Evolutionary conservation across 176 grass and related monocot species (phyloP).

Genomic region (Oryza coarctata): DNA sequence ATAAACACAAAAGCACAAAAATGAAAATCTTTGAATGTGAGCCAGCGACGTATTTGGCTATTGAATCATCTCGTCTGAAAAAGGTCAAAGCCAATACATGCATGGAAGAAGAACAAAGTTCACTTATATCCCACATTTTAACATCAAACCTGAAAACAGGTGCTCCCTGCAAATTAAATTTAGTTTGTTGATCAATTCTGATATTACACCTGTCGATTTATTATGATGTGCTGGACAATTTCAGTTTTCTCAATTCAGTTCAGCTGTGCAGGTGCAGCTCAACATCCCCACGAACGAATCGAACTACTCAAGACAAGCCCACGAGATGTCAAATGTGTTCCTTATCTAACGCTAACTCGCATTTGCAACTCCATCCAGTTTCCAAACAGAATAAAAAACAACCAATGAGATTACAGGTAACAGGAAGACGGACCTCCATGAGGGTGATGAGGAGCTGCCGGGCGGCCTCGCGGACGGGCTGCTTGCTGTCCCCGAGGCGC

Average conservation of each 20-base stretch:
- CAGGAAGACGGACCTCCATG: constrained; percentile 66
- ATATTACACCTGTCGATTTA: background rate
- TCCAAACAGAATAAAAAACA: background rate
- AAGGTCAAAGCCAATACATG: background rate
- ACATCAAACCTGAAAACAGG: background rate
- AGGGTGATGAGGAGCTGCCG: constrained; percentile 82
- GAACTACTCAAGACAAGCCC: background rate
- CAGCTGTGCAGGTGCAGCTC: constrained; percentile 17
- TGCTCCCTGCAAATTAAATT: background rate
- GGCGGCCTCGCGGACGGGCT: constrained; percentile 81
- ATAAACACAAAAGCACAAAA: background rate
- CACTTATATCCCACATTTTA: background rate
- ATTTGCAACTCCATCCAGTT: background rate
- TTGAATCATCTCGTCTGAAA: background rate
- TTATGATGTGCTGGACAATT: background rate
- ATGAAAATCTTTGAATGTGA: background rate
- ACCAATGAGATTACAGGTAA: background rate
- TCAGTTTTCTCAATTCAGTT: background rate
- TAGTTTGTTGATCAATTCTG: background rate
- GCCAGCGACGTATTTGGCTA: background rate
- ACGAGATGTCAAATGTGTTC: background rate
- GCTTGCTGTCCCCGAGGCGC: constrained; percentile 85
- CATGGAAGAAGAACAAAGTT: background rate
- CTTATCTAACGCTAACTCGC: background rate
- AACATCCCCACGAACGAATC: background rate